These are phyloP conservation scores for Pleurotus salmoneostramineus DNA, from an alignment of 768 basidiomycete genomes.

Conservation along the genomic window DNA sequence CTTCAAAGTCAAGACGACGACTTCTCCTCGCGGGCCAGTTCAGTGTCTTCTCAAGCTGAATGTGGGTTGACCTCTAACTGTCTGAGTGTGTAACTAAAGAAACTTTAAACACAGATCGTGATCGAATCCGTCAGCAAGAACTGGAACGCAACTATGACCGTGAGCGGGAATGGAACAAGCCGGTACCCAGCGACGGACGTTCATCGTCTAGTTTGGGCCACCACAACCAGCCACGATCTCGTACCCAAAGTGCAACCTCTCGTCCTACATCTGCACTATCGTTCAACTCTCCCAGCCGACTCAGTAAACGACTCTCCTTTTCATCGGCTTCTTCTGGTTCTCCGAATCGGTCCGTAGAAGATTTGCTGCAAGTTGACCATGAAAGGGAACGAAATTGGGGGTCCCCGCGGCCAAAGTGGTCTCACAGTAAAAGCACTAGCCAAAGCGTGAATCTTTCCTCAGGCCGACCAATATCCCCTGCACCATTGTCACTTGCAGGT, in stretches of 20 bases:
- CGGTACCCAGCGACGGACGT: conserved; percentile 28
- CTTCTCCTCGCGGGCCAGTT: conserved; percentile 38
- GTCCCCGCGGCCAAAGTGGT: conserved; percentile 59
- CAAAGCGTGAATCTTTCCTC: conserved; percentile 3
- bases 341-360: conserved; percentile 32
- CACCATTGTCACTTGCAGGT: neutral
- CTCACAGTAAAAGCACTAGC: conserved; percentile 8
- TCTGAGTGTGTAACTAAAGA: neutral
- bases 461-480: conserved; percentile 11
- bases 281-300: conserved; percentile 19
- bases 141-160: conserved; percentile 41
- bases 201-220: conserved; percentile 39
- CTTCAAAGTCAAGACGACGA: conserved; percentile 36
- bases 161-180: conserved; percentile 56
- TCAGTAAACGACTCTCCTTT: conserved; percentile 24
- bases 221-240: conserved; percentile 28
- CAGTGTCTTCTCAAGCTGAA: conserved; percentile 46
- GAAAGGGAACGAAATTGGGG: conserved; percentile 71
- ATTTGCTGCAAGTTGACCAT: conserved; percentile 31
- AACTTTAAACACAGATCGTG: conserved; percentile 33
- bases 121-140: conserved; percentile 36
- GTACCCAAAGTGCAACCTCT: conserved; percentile 31
- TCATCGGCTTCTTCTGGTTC: conserved; percentile 20
- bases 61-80: conserved; percentile 30
- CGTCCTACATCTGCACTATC: conserved; percentile 37